These are phyloP conservation scores for Penicillium sp. DNA, from an alignment of 2,329 filamentous ascomycete species.

Conservation along the genomic window DNA sequence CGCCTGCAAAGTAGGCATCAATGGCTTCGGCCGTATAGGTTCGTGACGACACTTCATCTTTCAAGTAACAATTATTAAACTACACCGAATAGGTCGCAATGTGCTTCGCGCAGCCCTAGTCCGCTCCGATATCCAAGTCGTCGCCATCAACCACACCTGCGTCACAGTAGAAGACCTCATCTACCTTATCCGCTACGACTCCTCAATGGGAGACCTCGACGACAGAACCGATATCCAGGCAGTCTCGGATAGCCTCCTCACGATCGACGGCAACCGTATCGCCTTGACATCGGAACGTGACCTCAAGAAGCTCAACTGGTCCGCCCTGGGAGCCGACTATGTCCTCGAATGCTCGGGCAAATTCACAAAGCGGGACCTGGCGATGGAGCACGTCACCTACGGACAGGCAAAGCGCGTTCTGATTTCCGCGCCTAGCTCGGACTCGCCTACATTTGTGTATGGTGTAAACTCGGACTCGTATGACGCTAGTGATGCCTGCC, in stretches of 20 bases:
- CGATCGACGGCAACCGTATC: constrained; percentile 22
- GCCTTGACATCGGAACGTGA: constrained; percentile 29
- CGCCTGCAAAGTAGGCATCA: constrained; percentile 75
- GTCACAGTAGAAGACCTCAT: constrained; percentile 28
- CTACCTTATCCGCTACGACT: constrained; percentile 30
- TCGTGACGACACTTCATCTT: background rate
- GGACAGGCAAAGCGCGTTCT: constrained; percentile 89
- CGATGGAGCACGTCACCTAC: constrained; percentile 72
- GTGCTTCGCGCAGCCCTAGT: constrained; percentile 35
- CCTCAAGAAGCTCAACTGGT: constrained; percentile 29
- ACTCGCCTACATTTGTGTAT: constrained; percentile 65
- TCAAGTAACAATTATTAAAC: background rate
- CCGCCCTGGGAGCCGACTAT: constrained; percentile 26
- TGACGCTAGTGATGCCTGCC: constrained; percentile 18
- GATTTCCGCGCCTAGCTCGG: constrained; percentile 51
- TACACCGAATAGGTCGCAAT: constrained; percentile 60
- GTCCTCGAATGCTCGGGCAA: constrained; percentile 31
- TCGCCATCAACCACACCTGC: constrained; percentile 33
- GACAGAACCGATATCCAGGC: constrained; percentile 92
- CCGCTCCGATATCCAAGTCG: constrained; percentile 25
- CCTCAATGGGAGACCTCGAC: constrained; percentile 78
- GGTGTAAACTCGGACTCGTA: constrained; percentile 33
- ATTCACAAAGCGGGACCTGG: constrained; percentile 83
- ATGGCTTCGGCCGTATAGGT: constrained; percentile 92
- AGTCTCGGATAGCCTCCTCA: constrained; percentile 77